Base-by-base conservation (phyloP, 2,329 filamentous ascomycete genomes). In the Torrubiella hemipterigena region DNA sequence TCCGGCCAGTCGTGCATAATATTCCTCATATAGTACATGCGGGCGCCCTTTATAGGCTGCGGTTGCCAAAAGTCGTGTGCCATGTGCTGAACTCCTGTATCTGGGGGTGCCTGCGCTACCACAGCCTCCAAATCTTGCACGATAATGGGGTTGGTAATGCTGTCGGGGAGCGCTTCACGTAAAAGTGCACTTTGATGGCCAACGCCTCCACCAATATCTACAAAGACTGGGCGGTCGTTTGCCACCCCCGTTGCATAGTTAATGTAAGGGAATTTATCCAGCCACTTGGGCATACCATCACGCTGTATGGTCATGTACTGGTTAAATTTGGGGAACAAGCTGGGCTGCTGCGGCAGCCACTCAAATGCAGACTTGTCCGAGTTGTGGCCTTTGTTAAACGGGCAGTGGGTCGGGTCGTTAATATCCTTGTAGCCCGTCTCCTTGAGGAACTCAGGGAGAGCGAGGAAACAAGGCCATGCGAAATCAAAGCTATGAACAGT, bases 1-100 rank as follows among this genome's bases (percentile, higher is more conserved):
- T 67, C 59, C 0, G 58, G 50, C 64, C 63, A 69, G 41, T 68
- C 62, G 38, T 69, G 65, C 4, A 70, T 41, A 14, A 69, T 64
- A 35, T 55, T 53, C 17, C 63, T 60, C 38, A 69, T 50, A 24
- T 67, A 50, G 39, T 66, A 69, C 38, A 43, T 48, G 6, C 50
- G 50, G 1, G 59, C 59, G 4, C 56, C 59, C 16, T 45, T 50
- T 7, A 63, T 38, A 0, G 56, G 56, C 31, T 63, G 58, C 5
- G 51, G 46, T 0, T 46, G 51, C 33, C 61, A 56, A 37, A 59
- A 55, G 33, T 56, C 47, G 37, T 56, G 44, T 7, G 39, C 31
- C 36, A 41, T 41, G 7, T 38, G 38, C 20, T 40, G 38, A 29
- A 56, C 49, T 9, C 40, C 43, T 17, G 33, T 27, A 10, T 42